Percentiles rank a stretch among this genome's conserved stretches.
Evolutionary conservation across 805 yeast species (phyloP).

Genomic region (Candida orba): DNA sequence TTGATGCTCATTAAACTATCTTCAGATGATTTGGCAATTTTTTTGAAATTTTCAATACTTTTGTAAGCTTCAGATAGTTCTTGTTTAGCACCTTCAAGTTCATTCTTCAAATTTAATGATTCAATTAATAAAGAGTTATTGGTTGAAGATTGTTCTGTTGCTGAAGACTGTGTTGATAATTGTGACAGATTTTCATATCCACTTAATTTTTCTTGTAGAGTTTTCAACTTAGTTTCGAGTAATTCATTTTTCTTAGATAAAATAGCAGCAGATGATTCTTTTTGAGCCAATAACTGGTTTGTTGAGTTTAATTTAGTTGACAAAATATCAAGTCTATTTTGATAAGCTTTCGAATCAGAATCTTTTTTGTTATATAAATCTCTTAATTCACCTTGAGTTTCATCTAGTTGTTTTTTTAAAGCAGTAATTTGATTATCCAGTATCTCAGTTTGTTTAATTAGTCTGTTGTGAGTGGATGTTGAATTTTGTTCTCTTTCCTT

Average conservation of each 20-base stretch:
- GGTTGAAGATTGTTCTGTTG: constrained; percentile 8
- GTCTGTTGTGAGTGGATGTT: constrained; percentile 41
- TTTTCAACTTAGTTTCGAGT: constrained; percentile 24
- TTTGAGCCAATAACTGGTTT: constrained; percentile 35
- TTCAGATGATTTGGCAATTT: constrained; percentile 61
- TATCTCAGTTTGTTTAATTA: constrained; percentile 41
- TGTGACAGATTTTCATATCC: constrained; percentile 22
- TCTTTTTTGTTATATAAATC: constrained; percentile 48
- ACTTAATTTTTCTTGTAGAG: constrained; percentile 24
- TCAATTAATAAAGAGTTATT: constrained; percentile 22
- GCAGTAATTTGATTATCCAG: constrained; percentile 40
- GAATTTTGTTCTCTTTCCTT: constrained; percentile 53
- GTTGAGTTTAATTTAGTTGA: constrained; percentile 36
- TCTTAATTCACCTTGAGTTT: constrained; percentile 44
- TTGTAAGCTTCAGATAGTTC: constrained; percentile 52
- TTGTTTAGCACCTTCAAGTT: constrained; percentile 39
- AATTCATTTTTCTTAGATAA: constrained; percentile 32
- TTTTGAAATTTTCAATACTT: constrained; percentile 53
- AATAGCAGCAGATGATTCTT: constrained; percentile 32
- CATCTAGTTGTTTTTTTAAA: constrained; percentile 39
- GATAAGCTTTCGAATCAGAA: constrained; percentile 45
- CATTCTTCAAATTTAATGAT: constrained; percentile 27
- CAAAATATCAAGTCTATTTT: constrained; percentile 54
- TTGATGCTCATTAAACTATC: constrained; percentile 51
- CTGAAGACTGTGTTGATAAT: constrained; percentile 14